phyloP scores from a whole-genome alignment of 768 basidiomycete species.

The Suillus cothurnatus region DNA sequence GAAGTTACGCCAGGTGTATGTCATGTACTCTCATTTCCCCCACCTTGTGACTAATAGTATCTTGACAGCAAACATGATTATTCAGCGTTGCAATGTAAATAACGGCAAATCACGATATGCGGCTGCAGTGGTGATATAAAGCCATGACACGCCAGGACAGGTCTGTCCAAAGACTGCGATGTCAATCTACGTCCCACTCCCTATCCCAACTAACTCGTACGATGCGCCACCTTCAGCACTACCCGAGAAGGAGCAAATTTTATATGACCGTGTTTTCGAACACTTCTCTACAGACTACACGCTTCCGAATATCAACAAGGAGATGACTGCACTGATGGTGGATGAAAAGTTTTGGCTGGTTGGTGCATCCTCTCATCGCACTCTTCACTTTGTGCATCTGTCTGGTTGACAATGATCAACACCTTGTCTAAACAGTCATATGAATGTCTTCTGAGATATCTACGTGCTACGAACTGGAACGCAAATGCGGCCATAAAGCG shows the following conservation, averaged over 20 bases:
- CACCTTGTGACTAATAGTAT: no score
- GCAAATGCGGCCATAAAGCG: constrained; percentile 57
- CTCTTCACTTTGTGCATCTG: background rate
- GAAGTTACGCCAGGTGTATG: no score
- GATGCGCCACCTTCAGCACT: constrained; percentile 39
- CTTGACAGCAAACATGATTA: no score
- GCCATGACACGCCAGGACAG: background rate
- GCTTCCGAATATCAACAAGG: constrained; percentile 46
- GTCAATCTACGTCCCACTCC: constrained; percentile 22
- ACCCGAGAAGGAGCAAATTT: constrained; percentile 45
- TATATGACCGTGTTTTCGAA: constrained; percentile 56
- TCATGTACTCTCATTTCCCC: no score
- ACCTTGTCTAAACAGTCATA: constrained; percentile 40
- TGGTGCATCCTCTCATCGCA: constrained; percentile 23
- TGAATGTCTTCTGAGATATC: constrained; percentile 76
- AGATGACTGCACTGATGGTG: constrained; percentile 53
- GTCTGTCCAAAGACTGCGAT: background rate
- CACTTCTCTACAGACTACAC: constrained; percentile 59
- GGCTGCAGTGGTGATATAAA: no score
- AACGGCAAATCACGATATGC: no score
- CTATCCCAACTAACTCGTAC: constrained; percentile 27
- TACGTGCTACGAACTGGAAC: constrained; percentile 81
- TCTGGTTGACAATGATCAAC: background rate
- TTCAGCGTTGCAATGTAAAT: no score
- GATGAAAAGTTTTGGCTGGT: constrained; percentile 81